phyloP scores from a whole-genome alignment of 768 basidiomycete genomes.

The Coprinopsis sp. region DNA sequence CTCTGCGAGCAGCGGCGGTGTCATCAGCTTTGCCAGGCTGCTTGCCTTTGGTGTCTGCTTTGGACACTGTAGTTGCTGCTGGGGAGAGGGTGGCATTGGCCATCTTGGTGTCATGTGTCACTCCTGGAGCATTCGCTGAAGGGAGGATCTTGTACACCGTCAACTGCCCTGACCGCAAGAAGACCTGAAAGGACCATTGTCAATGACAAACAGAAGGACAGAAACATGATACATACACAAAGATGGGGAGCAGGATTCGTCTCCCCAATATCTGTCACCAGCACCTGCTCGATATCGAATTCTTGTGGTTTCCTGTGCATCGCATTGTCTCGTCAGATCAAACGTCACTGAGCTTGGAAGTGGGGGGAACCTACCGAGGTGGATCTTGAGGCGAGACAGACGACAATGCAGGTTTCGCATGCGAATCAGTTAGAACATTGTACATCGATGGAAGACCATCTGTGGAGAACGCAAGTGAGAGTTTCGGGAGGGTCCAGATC shows the following conservation, averaged over 20 bases:
- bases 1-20: constrained; percentile 33
- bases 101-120: neutral
- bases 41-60: no score
- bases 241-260: constrained; percentile 64
- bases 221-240: constrained; percentile 47
- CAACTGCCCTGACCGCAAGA: constrained; percentile 76
- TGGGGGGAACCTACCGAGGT: no score
- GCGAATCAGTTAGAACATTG: constrained; percentile 61
- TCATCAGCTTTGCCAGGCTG: no score
- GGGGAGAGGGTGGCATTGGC: neutral
- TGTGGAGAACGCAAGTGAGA: constrained; percentile 73
- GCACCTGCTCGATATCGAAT: constrained; percentile 73
- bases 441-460: constrained; percentile 56
- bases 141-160: constrained; percentile 76
- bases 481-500: constrained; percentile 86
- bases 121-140: constrained; percentile 22
- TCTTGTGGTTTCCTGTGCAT: constrained; percentile 68
- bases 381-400: constrained; percentile 58
- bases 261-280: constrained; percentile 72
- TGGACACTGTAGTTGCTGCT: neutral
- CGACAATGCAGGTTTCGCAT: constrained; percentile 51
- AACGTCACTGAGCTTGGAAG: no score
- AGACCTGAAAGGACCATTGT: constrained; percentile 45
- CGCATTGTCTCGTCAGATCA: no score
- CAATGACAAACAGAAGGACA: constrained; percentile 4